Conservation (phyloP, 1,284 basidiomycete genomes). For the Rhodotorula mucilaginosa region DNA sequence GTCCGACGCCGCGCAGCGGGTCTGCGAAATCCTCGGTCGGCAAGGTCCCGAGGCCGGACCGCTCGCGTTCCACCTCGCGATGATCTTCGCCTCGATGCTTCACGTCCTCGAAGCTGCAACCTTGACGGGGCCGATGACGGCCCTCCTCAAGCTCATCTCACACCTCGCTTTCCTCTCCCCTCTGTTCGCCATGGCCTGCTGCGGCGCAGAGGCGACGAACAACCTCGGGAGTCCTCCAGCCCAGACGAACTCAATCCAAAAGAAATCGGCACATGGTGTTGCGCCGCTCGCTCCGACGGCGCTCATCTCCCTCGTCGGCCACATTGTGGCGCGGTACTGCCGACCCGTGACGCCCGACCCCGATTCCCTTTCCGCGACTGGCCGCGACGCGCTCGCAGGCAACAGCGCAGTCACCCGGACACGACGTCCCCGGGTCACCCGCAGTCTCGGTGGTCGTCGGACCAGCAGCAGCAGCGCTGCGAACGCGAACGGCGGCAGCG, state of each 20-base stretch:
- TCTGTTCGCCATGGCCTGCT: not conserved
- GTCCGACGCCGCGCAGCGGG: not conserved
- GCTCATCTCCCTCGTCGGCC: conserved; percentile 19
- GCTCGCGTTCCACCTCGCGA: conserved; percentile 19
- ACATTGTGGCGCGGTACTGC: conserved; percentile 26
- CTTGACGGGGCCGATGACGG: conserved; percentile 26
- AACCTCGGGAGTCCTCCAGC: too few species aligned
- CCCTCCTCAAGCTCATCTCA: conserved; percentile 20
- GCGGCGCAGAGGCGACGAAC: not conserved
- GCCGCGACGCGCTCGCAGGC: not conserved
- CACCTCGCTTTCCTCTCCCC: conserved; percentile 30
- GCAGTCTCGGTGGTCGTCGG: not conserved
- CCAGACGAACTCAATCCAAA: not conserved
- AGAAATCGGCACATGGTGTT: not conserved
- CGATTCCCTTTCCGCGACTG: not conserved
- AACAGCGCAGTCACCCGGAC: not conserved
- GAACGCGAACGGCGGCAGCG: not conserved
- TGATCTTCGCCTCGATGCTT: conserved; percentile 9
- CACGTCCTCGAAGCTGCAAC: conserved; percentile 20
- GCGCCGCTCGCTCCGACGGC: too few species aligned
- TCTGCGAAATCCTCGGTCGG: not conserved
- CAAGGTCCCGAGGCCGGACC: not conserved
- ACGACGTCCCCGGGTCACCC: not conserved
- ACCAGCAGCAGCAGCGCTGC: not conserved
- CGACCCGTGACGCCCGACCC: conserved; percentile 6